A percentile compares a stretch with the other conserved stretches of the same genome.
Conservation (phyloP, 305 asterid species). For the Andrographis paniculata region DNA sequence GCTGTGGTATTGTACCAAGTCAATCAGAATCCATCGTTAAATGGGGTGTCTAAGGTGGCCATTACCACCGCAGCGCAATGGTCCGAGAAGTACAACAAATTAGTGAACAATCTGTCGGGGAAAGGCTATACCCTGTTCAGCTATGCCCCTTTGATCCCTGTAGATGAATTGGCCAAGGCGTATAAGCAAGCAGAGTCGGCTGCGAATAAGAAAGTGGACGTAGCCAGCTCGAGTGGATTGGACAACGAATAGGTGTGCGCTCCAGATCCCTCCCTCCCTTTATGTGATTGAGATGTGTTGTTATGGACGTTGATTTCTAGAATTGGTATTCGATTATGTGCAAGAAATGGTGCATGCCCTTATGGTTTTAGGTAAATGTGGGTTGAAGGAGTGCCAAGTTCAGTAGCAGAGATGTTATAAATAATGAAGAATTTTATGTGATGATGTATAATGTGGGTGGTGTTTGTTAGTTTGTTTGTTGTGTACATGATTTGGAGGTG, state of each 20-base stretch:
- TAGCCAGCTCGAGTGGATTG: slow-evolving; percentile 35
- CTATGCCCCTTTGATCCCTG: slow-evolving; percentile 55
- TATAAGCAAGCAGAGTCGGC: slow-evolving; percentile 50
- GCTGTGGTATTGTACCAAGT: slow-evolving; percentile 36
- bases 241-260: slow-evolving; percentile 28
- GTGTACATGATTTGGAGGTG: too few relatives aligned
- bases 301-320: too few relatives aligned
- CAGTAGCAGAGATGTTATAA: too few relatives aligned
- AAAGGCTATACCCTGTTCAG: slow-evolving; percentile 43
- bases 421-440: too few relatives aligned
- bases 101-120: slow-evolving; percentile 31
- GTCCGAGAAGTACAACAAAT: slow-evolving; percentile 50
- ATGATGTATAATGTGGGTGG: too few relatives aligned
- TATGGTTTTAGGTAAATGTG: too few relatives aligned
- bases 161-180: slow-evolving; percentile 50
- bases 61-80: slow-evolving; percentile 40
- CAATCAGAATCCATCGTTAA: slow-evolving; percentile 36
- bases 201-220: slow-evolving; percentile 32
- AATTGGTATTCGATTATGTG: too few relatives aligned
- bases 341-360: too few relatives aligned
- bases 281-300: too few relatives aligned
- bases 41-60: slow-evolving; percentile 28
- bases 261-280: too few relatives aligned
- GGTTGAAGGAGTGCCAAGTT: too few relatives aligned
- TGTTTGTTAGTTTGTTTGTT: too few relatives aligned